Evolutionary conservation across 2,329 filamentous ascomycete genomes (phyloP).

Genomic region (Rutstroemia sp.): DNA sequence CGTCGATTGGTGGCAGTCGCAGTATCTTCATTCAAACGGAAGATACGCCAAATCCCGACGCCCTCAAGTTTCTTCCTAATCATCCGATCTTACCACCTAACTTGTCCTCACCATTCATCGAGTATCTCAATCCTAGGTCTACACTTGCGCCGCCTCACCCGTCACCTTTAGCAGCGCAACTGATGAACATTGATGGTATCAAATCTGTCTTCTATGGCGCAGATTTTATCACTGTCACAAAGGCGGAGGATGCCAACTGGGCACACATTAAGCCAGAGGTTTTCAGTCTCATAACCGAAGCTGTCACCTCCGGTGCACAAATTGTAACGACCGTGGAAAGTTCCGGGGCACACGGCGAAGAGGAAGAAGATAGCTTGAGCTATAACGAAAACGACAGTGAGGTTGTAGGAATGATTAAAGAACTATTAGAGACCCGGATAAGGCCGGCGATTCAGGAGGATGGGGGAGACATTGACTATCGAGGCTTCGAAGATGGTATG

Average conservation of each 20-base stretch:
- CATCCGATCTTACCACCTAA: constrained; percentile 71
- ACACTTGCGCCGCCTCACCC: constrained; percentile 85
- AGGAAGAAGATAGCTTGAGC: constrained; percentile 60
- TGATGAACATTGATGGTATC: constrained; percentile 93
- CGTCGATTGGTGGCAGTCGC: constrained; percentile 41
- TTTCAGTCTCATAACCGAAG: constrained; percentile 90
- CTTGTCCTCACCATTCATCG: constrained; percentile 71
- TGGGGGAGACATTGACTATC: constrained; percentile 92
- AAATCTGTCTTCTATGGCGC: constrained; percentile 87
- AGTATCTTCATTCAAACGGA: constrained; percentile 98
- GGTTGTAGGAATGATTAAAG: constrained; percentile 97
- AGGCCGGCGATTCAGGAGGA: constrained; percentile 95
- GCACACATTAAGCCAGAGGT: constrained; percentile 91
- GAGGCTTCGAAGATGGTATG: constrained; percentile 78
- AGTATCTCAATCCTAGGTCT: constrained; percentile 83
- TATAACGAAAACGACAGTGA: constrained; percentile 91
- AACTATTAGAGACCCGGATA: constrained; percentile 90
- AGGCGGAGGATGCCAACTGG: constrained; percentile 83
- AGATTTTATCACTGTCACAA: constrained; percentile 96
- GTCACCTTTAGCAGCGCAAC: constrained; percentile 80
- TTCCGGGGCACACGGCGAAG: constrained; percentile 42
- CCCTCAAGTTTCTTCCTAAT: constrained; percentile 93
- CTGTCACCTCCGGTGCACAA: constrained; percentile 73
- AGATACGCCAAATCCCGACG: constrained; percentile 87
- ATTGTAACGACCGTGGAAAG: constrained; percentile 68